Base-by-base conservation (phyloP, 805 yeast genomes). In the Myxozyma melibiosi region DNA sequence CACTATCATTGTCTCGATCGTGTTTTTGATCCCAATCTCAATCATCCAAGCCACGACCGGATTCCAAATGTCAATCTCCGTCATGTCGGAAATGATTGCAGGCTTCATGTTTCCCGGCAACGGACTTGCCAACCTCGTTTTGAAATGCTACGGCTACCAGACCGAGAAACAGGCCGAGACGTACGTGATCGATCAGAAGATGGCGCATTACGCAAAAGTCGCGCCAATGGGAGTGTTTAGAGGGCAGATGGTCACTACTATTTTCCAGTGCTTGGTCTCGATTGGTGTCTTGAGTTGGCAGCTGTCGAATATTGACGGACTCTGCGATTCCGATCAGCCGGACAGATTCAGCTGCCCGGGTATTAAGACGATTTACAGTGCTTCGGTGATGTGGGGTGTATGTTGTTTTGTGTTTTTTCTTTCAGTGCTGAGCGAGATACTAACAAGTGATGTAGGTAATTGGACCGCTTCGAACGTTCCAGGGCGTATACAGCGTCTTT, bases 81-180 rank as follows among this genome's bases (percentile, higher is more conserved):
- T 84, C 2, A 69, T 85, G 53, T 80, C 85, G 2, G 88, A 85
- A 66, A 73, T 85, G 61, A 76, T 85, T 45, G 80, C 81, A 27
- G 90, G 89, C 1, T 84, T 83, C 68, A 77, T 84, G 57, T 73
- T 81, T 9, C 88, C 88, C 2, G 87, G 84, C 1, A 72, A 73
- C 46, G 81, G 89, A 0, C 69, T 84, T n/a, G 86, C 87, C 0
- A 78, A 83, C 71, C 81, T 86, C 77, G 77, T 81, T 65, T 76
- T 83, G 73, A 83, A 83, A 70, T 79, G 84, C 8, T 78, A 77
- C 63, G 85, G 86, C 27, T 20, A 42, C 13, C 85, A 83, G 65
- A 85, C 86, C 0, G 74, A 81, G 39, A 7, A 20, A 72, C 86
- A 83, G 65, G 86, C 86, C 1, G 75, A 81, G 39, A 73, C 76